Evolutionary conservation across 2,329 filamentous ascomycete species (phyloP), one percentile per base, ranked within the genome.

Genomic region (Fusarium sambucinum): DNA sequence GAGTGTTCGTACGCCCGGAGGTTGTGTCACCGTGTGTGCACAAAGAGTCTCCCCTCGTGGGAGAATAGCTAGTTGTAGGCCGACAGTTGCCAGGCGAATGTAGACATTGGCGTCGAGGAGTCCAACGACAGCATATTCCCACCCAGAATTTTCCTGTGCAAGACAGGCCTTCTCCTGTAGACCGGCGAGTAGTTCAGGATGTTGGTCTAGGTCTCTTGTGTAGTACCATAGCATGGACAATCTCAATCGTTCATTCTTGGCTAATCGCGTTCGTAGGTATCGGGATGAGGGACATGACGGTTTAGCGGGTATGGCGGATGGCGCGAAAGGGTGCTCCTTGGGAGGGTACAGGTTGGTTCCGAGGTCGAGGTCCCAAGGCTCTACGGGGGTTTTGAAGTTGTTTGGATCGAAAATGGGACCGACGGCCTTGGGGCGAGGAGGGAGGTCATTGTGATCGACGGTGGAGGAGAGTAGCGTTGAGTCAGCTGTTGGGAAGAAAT

Each of bases 111-210:
- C 75, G 27, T 81, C 79, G 6, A 84, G 73, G 5, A 84, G 69
- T 3, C 82, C 82, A 8, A 82, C 75, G 19, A 83, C 79, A n/a
- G 77, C 81, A 55, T 78, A 81, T 11, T 84, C 82, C 82, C 82
- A 84, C 10, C 76, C 81, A 7, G 79, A 77, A 1, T 78, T 78
- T 23, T 83, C 78, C 25, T 78, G 74, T 0, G 79, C 80, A 4
- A 84, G 71, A 17, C 75, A 71, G 0, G 80, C 76, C 60, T 83
- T 83, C 27, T 82, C 79, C 27, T 82, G 80, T 5, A 84, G 65
- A 1, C 78, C 76, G 4, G 75, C 76, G 17, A 83, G 71, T 35
- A 84, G 73, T 35, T 82, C 80, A 9, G 63, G 63, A 53, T 84
- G 80, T 10, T 80, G 69, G 13, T 79, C 67, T 11, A 82, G 73